Base-by-base conservation (phyloP, 2,329 filamentous ascomycete genomes). In the Apiospora pterosperma region DNA sequence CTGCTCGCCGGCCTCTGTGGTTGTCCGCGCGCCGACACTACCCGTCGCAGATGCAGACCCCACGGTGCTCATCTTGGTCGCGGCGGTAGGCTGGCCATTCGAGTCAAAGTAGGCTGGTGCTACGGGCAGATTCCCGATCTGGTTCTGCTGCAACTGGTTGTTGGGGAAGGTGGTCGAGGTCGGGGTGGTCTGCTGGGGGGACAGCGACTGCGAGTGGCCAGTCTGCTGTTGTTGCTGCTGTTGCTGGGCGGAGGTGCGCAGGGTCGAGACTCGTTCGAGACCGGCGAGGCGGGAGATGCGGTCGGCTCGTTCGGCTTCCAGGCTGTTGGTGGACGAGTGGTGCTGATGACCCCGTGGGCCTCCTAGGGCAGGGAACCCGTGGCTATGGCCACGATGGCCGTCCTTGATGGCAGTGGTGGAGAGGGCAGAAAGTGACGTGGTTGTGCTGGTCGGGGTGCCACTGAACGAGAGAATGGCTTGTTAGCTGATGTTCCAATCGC, bases 401-500 rank as follows among this genome's bases (percentile, higher is more conserved):
- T 98, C 95, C 79, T 97, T 97, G 84, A 97, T 97, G 62, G 95
- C 95, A 14, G 93, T 96, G 21, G 95, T 97, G 19, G 93, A 97
- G 59, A 98, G 86, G 44, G 93, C 90, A 31, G 93, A 97, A 73
- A 98, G 90, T 62, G 93, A 96, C 14, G 94, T 97, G 4, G 92
- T 96, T 44, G 92, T 91, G 70, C 93, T 97, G 69, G 96, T 97
- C 3, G 95, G 95, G 3, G 95, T 98, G 73, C 95, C 94, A 69
- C 93, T 97, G 69, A 41, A 63, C 11, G n/a, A 25, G 11, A 39
- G 23, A 10, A 39, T 36, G 58, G 36, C 8, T 19, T 28, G 12
- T 60, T 36, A 36, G 58, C 28, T 23, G 21, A 16, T 19, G 8
- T 36, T 23, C 23, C 19, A n/a, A 23, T 28, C 16, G 16, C 7